Base-by-base conservation (phyloP, 352 stramenopile genomes). In the Phytophthora cajani region DNA sequence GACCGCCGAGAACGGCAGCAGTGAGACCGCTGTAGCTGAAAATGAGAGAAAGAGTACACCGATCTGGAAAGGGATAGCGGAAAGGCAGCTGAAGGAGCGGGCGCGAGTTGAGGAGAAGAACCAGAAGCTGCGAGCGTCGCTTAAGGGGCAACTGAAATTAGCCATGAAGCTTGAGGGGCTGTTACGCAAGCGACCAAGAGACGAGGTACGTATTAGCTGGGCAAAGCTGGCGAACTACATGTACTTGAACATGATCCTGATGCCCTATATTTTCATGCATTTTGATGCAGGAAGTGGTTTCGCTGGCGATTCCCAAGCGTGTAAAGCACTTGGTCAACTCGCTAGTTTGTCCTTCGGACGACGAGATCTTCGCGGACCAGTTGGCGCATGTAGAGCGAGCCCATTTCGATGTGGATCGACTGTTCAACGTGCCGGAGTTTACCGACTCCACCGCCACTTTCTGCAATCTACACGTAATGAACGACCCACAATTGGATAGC, bases 91-190 rank as follows among this genome's bases (percentile, higher is more conserved):
- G 3, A 66, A 73, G 17, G 80, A 78, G 25, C 59, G 62, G 36
- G 5, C n/a, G 2, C 56, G 63, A 14, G 67, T 62, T 2, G 72
- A 87, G 19, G 56, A 75, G 17, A 74, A 82, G 61, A 85, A 85
- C 42, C 49, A 59, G 17, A 67, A 73, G 54, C 73, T 88, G 11
- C 64, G 63, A 3, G 36, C 42, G 16, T 67, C 59, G 17, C 49
- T 88, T 8, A 63, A 84, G 32, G 70, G 64, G 1, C 78, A 87
- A 49, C 57, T 84, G 16, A 68, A 74, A 33, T 53, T 88, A 6
- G 69, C 71, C 8, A 62, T 27, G 3, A 81, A 72, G 14, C 64
- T 88, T 55, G 70, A 86, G 42, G 23, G 57, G 50, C 56, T 78
- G 50, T 58, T 80, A 2, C 51, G 40, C 27, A 81, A 81, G 36